phyloP scores from a whole-genome alignment of 2,329 filamentous ascomycete genomes.

The Nigrospora sphaerica region DNA sequence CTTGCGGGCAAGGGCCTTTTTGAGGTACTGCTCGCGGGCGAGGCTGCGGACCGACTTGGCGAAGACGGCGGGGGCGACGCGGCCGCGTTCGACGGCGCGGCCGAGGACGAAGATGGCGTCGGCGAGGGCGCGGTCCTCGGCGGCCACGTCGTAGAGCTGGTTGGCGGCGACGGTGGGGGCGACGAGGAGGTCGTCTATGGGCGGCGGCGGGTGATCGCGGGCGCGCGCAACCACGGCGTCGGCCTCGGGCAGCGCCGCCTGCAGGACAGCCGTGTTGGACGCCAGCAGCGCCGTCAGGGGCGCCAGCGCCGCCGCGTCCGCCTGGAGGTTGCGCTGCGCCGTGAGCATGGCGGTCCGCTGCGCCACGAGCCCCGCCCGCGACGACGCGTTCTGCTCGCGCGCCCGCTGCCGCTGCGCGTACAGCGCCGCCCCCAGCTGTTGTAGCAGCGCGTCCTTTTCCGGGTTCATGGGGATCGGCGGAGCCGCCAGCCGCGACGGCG shows the following conservation, averaged over 20 bases:
- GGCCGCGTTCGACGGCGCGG: slow-evolving; percentile 64
- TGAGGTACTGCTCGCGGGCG: slow-evolving; percentile 74
- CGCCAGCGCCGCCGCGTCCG: slow-evolving; percentile 65
- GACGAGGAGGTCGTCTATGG: slow-evolving; percentile 87
- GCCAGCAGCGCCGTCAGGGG: slow-evolving; percentile 64
- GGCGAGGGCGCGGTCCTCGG: slow-evolving; percentile 79
- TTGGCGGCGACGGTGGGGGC: slow-evolving; percentile 88
- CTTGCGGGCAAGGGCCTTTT: slow-evolving; percentile 74
- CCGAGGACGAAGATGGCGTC: slow-evolving; percentile 83
- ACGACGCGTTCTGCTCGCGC: slow-evolving; percentile 64
- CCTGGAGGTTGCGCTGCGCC: slow-evolving; percentile 62
- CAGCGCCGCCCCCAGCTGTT: slow-evolving; percentile 66
- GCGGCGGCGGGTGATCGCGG: slow-evolving; percentile 60
- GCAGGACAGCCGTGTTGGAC: slow-evolving; percentile 72
- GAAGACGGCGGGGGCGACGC: slow-evolving; percentile 66
- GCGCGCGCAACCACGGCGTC: slow-evolving; percentile 71
- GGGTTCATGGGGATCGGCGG: slow-evolving; percentile 93
- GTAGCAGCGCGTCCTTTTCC: slow-evolving; percentile 82
- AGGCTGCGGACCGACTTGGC: slow-evolving; percentile 69
- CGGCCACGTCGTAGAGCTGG: slow-evolving; percentile 82
- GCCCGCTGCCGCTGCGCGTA: slow-evolving; percentile 61
- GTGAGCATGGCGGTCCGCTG: slow-evolving; percentile 72
- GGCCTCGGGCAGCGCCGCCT: slow-evolving; percentile 69
- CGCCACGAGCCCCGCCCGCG: slow-evolving; percentile 66
- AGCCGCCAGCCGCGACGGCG: slow-evolving; percentile 47